Evolutionary conservation across 768 basidiomycete species (phyloP), one percentile per base, ranked within the genome.

Genomic region (Kwoniella dendrophila): DNA sequence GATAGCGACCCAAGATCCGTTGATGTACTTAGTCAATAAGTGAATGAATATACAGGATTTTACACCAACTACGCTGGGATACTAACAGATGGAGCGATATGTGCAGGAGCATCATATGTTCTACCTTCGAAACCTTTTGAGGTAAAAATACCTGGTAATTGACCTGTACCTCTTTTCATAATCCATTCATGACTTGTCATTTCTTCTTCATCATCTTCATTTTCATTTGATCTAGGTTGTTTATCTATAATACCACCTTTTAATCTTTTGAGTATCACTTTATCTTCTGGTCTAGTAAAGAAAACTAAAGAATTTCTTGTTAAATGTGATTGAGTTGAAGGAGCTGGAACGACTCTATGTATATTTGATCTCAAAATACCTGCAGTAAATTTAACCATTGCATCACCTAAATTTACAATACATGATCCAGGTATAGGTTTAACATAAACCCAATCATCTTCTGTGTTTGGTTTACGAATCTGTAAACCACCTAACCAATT

Each of bases 301-400:
- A 84, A 89, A 0, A 87, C 87, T 11, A 88, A 78, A 4, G 87
- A 89, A 84, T 85, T 88, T 8, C 88, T 82, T 33, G 84, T 84
- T 30, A 81, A 74, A 6, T 80, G 72, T 1, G 79, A 78, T 74
- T 90, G 88, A 3, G 75, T 64, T 6, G 85, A 84, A 0, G 88
- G 87, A 0, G 88, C 85, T 10, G 56, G 30, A 20, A 66, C 67
- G 7, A 87, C 86, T 30, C 86, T 83, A 70, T 88, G 87, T 18
- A 87, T 77, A 69, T 86, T 86, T 6, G 86, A 87, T 16, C 84
- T 81, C 26, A 88, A 81, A 50, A 87, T 84, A 1, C 86, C 86
- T 1, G 86, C 86, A 33, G 85, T 86, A 70, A 87, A 84, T 36
- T 87, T 75, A 3, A 84, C 75, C 54, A 88, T 78, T 0, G 86